Evolutionary conservation across 2,329 filamentous ascomycete genomes (phyloP).

Genomic region (Byssothecium circinans): DNA sequence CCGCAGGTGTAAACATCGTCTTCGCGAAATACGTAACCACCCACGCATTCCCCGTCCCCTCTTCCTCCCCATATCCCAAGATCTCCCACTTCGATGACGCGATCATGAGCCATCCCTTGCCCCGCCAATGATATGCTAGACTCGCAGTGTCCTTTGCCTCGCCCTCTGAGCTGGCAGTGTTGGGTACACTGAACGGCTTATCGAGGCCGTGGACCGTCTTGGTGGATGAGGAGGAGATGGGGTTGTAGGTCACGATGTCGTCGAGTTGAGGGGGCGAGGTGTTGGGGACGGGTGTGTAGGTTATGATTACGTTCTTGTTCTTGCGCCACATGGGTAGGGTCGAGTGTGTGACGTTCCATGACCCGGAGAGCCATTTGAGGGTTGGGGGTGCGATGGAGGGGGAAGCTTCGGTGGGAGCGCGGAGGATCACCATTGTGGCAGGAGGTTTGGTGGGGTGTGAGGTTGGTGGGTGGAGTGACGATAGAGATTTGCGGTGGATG

Average conservation of each 20-base stretch:
- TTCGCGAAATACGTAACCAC: constrained; percentile 83
- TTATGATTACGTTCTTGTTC: constrained; percentile 78
- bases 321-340: constrained; percentile 70
- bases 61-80: constrained; percentile 69
- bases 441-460: neutral
- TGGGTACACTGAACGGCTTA: constrained; percentile 44
- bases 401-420: constrained; percentile 22
- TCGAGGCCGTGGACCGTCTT: constrained; percentile 70
- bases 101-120: constrained; percentile 72
- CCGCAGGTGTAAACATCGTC: constrained; percentile 80
- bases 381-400: constrained; percentile 39
- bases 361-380: constrained; percentile 34
- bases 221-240: constrained; percentile 52
- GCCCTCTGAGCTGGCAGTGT: constrained; percentile 7
- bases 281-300: constrained; percentile 58
- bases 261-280: constrained; percentile 54
- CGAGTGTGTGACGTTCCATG: constrained; percentile 44
- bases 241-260: constrained; percentile 73
- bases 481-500: neutral
- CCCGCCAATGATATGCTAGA: constrained; percentile 65
- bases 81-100: constrained; percentile 80
- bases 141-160: constrained; percentile 48
- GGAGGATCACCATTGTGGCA: constrained; percentile 26
- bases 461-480: neutral
- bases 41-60: constrained; percentile 59